Evolutionary conservation across 768 basidiomycete species (phyloP).

Genomic region (Pleurotus ostreatus): DNA sequence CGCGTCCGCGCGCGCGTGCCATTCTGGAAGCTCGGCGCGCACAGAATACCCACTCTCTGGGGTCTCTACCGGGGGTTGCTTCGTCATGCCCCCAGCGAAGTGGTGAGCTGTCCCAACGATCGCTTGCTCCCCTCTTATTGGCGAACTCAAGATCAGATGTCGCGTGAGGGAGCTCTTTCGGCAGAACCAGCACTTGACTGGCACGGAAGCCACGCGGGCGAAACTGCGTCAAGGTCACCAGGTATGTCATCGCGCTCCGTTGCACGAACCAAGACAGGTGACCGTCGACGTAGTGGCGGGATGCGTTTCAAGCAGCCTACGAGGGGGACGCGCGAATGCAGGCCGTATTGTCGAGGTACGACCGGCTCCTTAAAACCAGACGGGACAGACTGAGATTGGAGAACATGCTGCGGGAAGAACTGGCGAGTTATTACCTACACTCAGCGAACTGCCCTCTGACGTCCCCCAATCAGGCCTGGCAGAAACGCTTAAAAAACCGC

Average conservation of each 20-base stretch:
- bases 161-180: slow-evolving; percentile 54
- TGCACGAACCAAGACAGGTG: not conserved
- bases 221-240: slow-evolving; percentile 52
- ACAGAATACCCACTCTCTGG: slow-evolving; percentile 78
- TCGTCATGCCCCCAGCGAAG: slow-evolving; percentile 45
- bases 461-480: slow-evolving; percentile 45
- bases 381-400: slow-evolving; percentile 46
- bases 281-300: slow-evolving; percentile 46
- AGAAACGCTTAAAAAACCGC: slow-evolving; percentile 45
- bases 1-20: slow-evolving; percentile 58
- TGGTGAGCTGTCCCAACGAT: slow-evolving; percentile 36
- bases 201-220: slow-evolving; percentile 41
- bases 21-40: slow-evolving; percentile 66
- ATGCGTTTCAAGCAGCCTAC: slow-evolving; percentile 49
- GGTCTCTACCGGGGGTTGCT: slow-evolving; percentile 69
- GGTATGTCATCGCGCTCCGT: slow-evolving; percentile 31
- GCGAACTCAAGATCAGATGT: slow-evolving; percentile 46
- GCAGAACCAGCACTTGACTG: slow-evolving; percentile 47
- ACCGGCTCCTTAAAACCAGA: slow-evolving; percentile 48
- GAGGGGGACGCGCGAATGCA: slow-evolving; percentile 45
- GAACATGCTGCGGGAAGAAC: slow-evolving; percentile 40
- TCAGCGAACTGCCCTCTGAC: too few relatives aligned
- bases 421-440: too few relatives aligned
- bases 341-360: slow-evolving; percentile 52
- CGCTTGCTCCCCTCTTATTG: not conserved